phyloP scores from a whole-genome alignment of 192 early-diverging fungal species.

The Radiomyces spectabilis region DNA sequence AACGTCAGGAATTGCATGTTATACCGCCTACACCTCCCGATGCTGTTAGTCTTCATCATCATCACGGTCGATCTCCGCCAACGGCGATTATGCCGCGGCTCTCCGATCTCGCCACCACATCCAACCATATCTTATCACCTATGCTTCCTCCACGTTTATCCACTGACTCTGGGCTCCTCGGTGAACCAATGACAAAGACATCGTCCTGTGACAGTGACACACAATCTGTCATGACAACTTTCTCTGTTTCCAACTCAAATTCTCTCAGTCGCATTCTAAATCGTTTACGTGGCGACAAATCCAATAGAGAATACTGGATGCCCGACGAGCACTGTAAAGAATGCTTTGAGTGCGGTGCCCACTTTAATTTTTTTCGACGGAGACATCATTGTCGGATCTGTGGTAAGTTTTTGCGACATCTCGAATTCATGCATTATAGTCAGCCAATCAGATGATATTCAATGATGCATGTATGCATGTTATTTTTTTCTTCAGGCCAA shows the following conservation, averaged over 20 bases:
- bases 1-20: neutral
- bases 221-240: constrained; percentile 33
- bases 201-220: constrained; percentile 36
- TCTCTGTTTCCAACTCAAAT: constrained; percentile 36
- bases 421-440: too few relatives aligned
- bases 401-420: constrained; percentile 41
- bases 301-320: constrained; percentile 73
- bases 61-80: too few relatives aligned
- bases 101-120: too few relatives aligned
- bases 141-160: too few relatives aligned
- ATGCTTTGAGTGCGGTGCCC: constrained; percentile 67
- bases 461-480: too few relatives aligned
- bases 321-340: constrained; percentile 72
- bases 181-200: constrained; percentile 11
- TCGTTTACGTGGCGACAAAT: constrained; percentile 42
- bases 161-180: neutral
- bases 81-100: too few relatives aligned
- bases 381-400: constrained; percentile 81
- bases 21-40: neutral
- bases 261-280: constrained; percentile 44
- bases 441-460: too few relatives aligned
- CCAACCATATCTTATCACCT: too few relatives aligned
- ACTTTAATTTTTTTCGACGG: constrained; percentile 62
- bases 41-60: neutral
- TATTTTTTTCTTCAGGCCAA: constrained; percentile 32